Evolutionary conservation across 2,329 filamentous ascomycete genomes (phyloP).

Genomic region (Torrubiella hemipterigena): DNA sequence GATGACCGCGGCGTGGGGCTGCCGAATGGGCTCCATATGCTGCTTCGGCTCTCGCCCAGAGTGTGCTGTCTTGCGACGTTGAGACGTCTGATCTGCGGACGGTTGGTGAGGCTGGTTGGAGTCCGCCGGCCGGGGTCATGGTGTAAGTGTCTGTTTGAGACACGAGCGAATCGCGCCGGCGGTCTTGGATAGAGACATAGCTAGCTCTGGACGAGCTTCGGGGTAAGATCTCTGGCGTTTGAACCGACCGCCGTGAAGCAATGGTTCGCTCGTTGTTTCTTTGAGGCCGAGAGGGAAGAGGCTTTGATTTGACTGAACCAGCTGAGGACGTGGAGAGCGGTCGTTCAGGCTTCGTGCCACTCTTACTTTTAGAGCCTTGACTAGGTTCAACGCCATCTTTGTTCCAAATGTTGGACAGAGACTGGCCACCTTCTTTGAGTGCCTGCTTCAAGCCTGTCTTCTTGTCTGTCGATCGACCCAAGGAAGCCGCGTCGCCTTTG

Average conservation of each 20-base stretch:
- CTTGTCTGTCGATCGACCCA: constrained; percentile 24
- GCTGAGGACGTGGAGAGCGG: too few species aligned
- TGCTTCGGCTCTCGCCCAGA: constrained; percentile 11
- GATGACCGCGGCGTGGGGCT: constrained; percentile 9
- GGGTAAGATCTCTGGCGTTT: constrained; percentile 16
- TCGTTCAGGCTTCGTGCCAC: too few species aligned
- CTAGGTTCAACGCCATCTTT: constrained; percentile 27
- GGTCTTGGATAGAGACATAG: constrained; percentile 38
- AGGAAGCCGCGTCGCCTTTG: constrained; percentile 5
- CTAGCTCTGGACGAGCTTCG: constrained; percentile 33
- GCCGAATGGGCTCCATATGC: constrained; percentile 4
- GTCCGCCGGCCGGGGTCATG: constrained; percentile 31
- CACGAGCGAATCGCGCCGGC: constrained; percentile 38
- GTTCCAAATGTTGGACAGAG: constrained; percentile 34
- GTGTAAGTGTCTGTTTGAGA: constrained; percentile 46
- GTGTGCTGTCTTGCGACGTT: background rate
- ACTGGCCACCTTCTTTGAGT: constrained; percentile 36
- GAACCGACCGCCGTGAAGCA: constrained; percentile 3
- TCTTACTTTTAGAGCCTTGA: constrained; percentile 14
- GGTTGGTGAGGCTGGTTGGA: constrained; percentile 31
- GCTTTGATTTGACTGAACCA: constrained; percentile 7
- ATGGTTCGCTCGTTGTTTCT: constrained; percentile 2
- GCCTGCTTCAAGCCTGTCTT: constrained; percentile 35
- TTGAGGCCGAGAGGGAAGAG: constrained; percentile 3
- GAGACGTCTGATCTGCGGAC: constrained; percentile 14